phyloP scores from a whole-genome alignment of 352 stramenopile genomes.

The Thalassiosira ordinaria region DNA sequence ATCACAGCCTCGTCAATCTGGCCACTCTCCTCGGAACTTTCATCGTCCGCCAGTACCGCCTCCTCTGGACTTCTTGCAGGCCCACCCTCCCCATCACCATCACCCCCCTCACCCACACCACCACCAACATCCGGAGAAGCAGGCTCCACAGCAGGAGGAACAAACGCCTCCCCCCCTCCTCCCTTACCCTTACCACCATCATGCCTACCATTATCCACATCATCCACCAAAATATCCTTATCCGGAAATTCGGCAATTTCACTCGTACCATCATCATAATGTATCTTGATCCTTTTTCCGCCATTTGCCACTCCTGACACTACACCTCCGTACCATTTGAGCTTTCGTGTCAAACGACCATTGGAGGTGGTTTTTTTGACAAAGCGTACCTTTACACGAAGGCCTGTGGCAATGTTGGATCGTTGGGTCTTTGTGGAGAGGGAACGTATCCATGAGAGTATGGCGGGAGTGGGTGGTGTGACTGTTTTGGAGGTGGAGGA shows the following conservation, averaged over 20 bases:
- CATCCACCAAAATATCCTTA: constrained; percentile 82
- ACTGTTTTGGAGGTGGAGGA: constrained; percentile 51
- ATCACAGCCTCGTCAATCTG: neutral
- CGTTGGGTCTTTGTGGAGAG: constrained; percentile 57
- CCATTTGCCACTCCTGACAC: constrained; percentile 52
- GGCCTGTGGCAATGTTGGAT: constrained; percentile 42
- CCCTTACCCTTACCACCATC: too few species aligned
- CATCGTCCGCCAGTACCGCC: too few species aligned
- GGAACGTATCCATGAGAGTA: constrained; percentile 49
- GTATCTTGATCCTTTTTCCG: constrained; percentile 71
- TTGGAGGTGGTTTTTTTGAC: constrained; percentile 52
- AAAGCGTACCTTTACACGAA: constrained; percentile 82
- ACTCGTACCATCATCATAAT: constrained; percentile 81
- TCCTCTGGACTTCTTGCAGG: too few species aligned
- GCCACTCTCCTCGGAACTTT: neutral
- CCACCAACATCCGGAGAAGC: neutral
- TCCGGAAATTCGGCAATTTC: constrained; percentile 82
- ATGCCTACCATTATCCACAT: constrained; percentile 73
- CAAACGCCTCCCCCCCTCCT: constrained; percentile 9
- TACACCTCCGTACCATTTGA: constrained; percentile 78
- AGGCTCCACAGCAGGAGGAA: neutral
- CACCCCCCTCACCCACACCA: neutral
- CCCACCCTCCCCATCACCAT: constrained; percentile 5
- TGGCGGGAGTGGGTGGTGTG: constrained; percentile 45
- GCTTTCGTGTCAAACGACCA: constrained; percentile 54